Evolutionary conservation across 75 land plant genomes (phyloP).

Genomic region (Pinus tabuliformis): DNA sequence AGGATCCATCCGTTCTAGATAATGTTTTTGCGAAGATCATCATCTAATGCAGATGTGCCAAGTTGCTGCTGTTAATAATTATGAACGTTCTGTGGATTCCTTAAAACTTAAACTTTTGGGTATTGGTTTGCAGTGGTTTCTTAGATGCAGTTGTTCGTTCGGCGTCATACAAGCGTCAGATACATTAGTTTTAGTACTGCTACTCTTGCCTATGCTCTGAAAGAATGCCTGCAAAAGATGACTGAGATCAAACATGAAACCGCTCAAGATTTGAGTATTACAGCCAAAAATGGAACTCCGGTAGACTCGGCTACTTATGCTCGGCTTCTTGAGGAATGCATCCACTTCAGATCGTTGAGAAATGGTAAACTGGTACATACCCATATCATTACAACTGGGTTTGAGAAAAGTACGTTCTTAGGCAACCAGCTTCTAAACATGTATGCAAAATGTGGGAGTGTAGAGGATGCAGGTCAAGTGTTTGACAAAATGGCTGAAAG

Average conservation of each 20-base stretch:
- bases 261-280: neutral
- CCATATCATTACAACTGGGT: constrained; percentile 18
- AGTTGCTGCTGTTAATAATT: neutral
- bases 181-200: neutral
- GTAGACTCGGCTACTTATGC: neutral
- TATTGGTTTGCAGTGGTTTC: neutral
- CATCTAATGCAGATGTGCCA: neutral
- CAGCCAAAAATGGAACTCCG: neutral
- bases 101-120: constrained; percentile 5
- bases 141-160: neutral
- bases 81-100: neutral
- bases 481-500: constrained; percentile 34
- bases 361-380: constrained; percentile 22
- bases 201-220: neutral
- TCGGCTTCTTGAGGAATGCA: constrained; percentile 17
- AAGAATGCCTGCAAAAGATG: no score
- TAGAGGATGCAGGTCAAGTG: constrained; percentile 17
- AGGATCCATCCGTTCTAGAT: no score
- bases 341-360: constrained; percentile 10
- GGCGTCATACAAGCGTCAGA: neutral
- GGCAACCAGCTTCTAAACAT: constrained; percentile 26
- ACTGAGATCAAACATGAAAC: no score
- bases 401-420: constrained; percentile 16
- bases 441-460: constrained; percentile 23
- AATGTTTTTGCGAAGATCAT: no score